Base-by-base conservation (phyloP, 176 grass and related monocot genomes). In the Zoysia pacifica region DNA sequence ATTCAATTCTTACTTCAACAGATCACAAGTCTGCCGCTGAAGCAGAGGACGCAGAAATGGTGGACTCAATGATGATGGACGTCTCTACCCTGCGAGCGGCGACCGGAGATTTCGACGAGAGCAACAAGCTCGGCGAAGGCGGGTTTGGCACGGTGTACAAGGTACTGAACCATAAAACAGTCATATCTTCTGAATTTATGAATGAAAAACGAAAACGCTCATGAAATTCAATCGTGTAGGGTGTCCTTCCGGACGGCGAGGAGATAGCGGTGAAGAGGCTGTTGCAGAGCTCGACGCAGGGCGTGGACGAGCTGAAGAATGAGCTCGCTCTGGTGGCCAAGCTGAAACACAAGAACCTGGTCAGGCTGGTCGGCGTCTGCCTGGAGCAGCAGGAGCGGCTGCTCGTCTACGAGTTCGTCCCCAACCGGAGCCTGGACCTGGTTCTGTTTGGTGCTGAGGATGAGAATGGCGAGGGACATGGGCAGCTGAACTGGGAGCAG, bases 71-170 rank as follows among this genome's bases (percentile, higher is more conserved):
- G 54, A 47, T 80, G n/a, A 83, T 91, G 1, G 80, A 77, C 48
- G 48, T 84, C 58, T 91, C 84, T 5, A 87, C 66, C 16, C 14
- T 91, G 3, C 77, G 81, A 69, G 36, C 63, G 19, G 89, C 84
- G 0, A 91, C 89, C 0, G 28, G 39, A 14, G 72, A 66, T 68
- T 91, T 91, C 11, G 71, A 69, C 1, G 89, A 84, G 28, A 40
- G 59, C 49, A 91, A 87, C 75, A 91, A 77, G 47, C 89, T 91
- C 2, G 89, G 84, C 0, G 54, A 87, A 83, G 88, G 58, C 58
- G 58, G 58, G 19, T 61, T 61, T 4, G 58, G 58, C 8, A 8
- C 78, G 20, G 85, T 88, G 65, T 91, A 91, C 77, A 84, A 88
- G 85, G 89, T 84, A 58, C 6, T 47, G 36, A 18, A 13, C 63